Conservation (phyloP, 139 green algal genomes). For the Picochlorum sp. region DNA sequence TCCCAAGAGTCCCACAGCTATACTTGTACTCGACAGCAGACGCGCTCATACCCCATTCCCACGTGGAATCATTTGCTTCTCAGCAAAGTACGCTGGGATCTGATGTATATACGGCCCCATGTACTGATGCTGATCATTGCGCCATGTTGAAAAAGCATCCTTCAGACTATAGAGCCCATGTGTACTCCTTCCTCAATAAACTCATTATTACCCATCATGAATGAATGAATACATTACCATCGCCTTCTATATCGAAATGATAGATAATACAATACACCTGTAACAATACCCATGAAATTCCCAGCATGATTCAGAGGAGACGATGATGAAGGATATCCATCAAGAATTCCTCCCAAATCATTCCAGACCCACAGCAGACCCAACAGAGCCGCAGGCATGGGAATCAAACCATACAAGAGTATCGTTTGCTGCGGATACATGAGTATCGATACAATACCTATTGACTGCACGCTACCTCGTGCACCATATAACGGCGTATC, state of each 20-base stretch:
- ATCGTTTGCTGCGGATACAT: constrained; percentile 40
- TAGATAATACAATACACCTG: constrained; percentile 19
- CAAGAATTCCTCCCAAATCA: constrained; percentile 6
- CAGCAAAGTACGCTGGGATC: constrained; percentile 29
- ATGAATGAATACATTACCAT: no score
- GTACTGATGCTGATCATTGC: constrained; percentile 15
- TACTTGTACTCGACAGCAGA: constrained; percentile 57
- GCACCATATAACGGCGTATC: constrained; percentile 25
- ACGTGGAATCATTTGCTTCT: constrained; percentile 47
- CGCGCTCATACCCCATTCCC: constrained; percentile 35
- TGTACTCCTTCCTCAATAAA: constrained; percentile 3
- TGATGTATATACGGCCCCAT: not conserved
- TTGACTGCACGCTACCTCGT: constrained; percentile 34
- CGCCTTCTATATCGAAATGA: constrained; percentile 4
- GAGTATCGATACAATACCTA: constrained; percentile 32
- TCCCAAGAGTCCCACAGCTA: constrained; percentile 37
- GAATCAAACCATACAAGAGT: constrained; percentile 44
- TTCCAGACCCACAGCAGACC: constrained; percentile 37
- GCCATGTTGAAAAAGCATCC: constrained; percentile 30
- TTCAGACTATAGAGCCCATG: constrained; percentile 7
- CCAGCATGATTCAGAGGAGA: constrained; percentile 18
- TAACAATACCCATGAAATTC: constrained; percentile 26
- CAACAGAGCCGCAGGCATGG: constrained; percentile 42
- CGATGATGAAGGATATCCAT: not conserved
- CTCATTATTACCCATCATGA: no score